Base-by-base conservation (phyloP, 139 green algal genomes). In the Astrephomene gubernaculifera region DNA sequence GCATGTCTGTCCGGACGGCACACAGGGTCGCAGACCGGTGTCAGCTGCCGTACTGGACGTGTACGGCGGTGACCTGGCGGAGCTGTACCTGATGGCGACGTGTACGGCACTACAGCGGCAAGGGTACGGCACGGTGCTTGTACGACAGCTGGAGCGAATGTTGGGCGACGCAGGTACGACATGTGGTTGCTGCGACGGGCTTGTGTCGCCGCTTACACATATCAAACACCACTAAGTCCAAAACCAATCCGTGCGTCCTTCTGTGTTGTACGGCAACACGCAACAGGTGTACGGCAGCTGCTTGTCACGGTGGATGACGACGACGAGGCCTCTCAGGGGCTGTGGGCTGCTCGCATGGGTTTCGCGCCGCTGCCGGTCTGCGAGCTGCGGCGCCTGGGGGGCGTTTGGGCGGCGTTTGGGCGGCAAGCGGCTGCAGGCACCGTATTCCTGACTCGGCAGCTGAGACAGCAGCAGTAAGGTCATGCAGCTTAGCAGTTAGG, bases 241-340 rank as follows among this genome's bases (percentile, higher is more conserved):
- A 25, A 25, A 57, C 12, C 49, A 67, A 7, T 21, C 31, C 24
- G 57, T 67, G 57, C 22, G 7, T 35, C 7, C 7, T 29, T 0
- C 57, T 24, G 21, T 9, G 12, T 67, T 7, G 57, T n/a, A n/a
- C 29, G 19, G 57, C 21, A 67, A n/a, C 57, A 33, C 8, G 57
- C 21, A 57, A 12, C 75, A 84, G 78, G 78, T 6, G 63, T 84
- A 31, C 78, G n/a, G 31, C 43, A 24, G 78, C 61, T 84, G 41
- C 43, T 84, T 22, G 63, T 84, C 4, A 67, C 63, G 0, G 78
- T 84, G 21, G 78, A 84, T 31, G 78, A 84, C 24, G 78, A 84
- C 43, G 78, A 84, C n/a, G 41, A 39, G 10, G 43, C 4, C 19
- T 75, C 74, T 41, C 43, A 52, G 43, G 19, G 4, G 39, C 41